Percentiles rank a stretch among this genome's conserved stretches.
Evolutionary conservation across 2,329 filamentous ascomycete species (phyloP).

Genomic region (Dothideomycetes sp.): DNA sequence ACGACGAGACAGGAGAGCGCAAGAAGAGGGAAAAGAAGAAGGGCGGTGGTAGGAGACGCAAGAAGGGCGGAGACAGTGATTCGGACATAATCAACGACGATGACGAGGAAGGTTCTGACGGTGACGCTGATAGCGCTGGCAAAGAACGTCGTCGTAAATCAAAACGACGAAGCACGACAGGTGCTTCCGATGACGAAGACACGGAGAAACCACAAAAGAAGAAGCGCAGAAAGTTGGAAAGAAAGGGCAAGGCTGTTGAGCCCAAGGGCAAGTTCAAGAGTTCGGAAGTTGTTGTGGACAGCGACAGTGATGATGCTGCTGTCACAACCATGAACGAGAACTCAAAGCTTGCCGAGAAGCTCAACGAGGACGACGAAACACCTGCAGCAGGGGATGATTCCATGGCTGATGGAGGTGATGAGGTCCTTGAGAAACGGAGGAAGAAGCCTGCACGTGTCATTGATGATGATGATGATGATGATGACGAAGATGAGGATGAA

Average conservation of each 20-base stretch:
- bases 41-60: constrained; percentile 34
- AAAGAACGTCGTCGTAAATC: constrained; percentile 26
- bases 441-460: constrained; percentile 25
- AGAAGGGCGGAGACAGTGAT: constrained; percentile 45
- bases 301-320: constrained; percentile 50
- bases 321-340: constrained; percentile 20
- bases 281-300: constrained; percentile 72
- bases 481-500: constrained; percentile 28
- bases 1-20: constrained; percentile 72
- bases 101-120: constrained; percentile 35
- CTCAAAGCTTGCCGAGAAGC: constrained; percentile 15
- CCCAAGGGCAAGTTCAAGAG: constrained; percentile 65
- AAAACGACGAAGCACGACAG: constrained; percentile 25
- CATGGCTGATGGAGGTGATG: constrained; percentile 15
- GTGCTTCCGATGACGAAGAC: constrained; percentile 36
- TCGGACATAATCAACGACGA: constrained; percentile 27
- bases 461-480: constrained; percentile 20
- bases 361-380: constrained; percentile 23
- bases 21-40: constrained; percentile 67
- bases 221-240: constrained; percentile 53
- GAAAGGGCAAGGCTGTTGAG: constrained; percentile 37
- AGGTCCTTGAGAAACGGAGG: constrained; percentile 17
- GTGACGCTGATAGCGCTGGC: constrained; percentile 37
- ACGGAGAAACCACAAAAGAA: constrained; percentile 52
- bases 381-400: constrained; percentile 8